Evolutionary conservation across 1,284 basidiomycete species (phyloP).

Genomic region (Leucoagaricus sp.): DNA sequence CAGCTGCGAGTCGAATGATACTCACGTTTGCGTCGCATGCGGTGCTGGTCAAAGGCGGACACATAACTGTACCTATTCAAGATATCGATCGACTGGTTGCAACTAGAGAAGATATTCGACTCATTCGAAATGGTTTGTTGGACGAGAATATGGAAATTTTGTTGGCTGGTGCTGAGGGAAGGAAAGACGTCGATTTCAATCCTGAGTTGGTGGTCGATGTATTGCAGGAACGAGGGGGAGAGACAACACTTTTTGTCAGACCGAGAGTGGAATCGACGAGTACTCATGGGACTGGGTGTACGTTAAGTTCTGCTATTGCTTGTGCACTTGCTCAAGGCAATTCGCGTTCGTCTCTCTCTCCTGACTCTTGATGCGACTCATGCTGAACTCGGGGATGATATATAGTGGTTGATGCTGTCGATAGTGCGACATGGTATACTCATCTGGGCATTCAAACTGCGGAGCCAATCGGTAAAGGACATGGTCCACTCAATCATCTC

Average conservation of each 20-base stretch:
- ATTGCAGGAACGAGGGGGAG: conserved; percentile 46
- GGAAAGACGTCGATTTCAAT: conserved; percentile 12
- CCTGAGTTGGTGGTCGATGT: conserved; percentile 75
- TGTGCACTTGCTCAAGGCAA: conserved; percentile 62
- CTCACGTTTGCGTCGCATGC: conserved; percentile 48
- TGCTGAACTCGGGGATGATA: background rate
- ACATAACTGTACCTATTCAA: conserved; percentile 50
- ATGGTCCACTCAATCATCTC: conserved; percentile 89
- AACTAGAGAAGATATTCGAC: conserved; percentile 31
- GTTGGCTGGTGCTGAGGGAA: conserved; percentile 27
- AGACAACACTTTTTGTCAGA: conserved; percentile 60
- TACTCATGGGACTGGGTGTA: conserved; percentile 96
- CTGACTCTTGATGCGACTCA: background rate
- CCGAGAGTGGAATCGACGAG: conserved; percentile 68
- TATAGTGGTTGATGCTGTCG: conserved; percentile 60
- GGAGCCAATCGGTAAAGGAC: conserved; percentile 70
- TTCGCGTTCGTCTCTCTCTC: conserved; percentile 37
- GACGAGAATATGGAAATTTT: conserved; percentile 68
- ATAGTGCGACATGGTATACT: conserved; percentile 69
- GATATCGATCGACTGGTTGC: conserved; percentile 43
- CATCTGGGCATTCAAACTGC: conserved; percentile 79
- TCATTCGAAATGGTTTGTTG: conserved; percentile 45
- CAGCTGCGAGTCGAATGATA: conserved; percentile 57
- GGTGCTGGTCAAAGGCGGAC: conserved; percentile 90
- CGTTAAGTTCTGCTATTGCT: conserved; percentile 83